Conservation (phyloP, 495 filamentous ascomycete species). For the Acidomyces sp. region DNA sequence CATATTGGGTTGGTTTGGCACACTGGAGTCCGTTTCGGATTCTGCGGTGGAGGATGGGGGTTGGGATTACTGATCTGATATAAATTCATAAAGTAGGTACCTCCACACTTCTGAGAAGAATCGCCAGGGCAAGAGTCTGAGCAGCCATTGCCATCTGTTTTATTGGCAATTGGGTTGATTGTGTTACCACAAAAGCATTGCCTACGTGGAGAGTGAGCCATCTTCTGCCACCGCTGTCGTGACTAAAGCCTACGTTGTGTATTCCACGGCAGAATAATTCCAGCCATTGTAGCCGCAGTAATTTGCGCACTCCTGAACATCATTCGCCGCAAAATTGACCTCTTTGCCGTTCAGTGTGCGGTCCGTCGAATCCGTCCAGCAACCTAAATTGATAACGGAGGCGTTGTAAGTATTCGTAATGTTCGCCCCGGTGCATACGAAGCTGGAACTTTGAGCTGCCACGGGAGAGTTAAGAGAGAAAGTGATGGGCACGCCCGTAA, state of each 20-base stretch:
- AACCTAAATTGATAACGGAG: slow-evolving; percentile 1
- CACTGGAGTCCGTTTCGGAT: slow-evolving; percentile 4
- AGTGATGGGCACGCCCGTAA: no score
- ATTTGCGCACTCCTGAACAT: slow-evolving; percentile 1
- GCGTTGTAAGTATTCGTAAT: slow-evolving; percentile 4
- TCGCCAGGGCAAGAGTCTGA: slow-evolving; percentile 4
- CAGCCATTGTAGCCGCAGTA: slow-evolving; percentile 8
- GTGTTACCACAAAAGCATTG: slow-evolving; percentile 4
- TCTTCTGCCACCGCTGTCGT: no score
- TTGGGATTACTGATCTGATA: slow-evolving; percentile 11
- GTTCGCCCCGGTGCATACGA: slow-evolving; percentile 12
- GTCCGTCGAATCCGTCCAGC: slow-evolving; percentile 1
- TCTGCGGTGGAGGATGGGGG: slow-evolving; percentile 8
- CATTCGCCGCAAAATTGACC: slow-evolving; percentile 8
- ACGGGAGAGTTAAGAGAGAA: no score
- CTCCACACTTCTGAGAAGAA: neutral
- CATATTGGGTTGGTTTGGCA: slow-evolving; percentile 14
- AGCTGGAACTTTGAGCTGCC: slow-evolving; percentile 10
- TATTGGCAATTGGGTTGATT: slow-evolving; percentile 2
- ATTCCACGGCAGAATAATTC: slow-evolving; percentile 3
- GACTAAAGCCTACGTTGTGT: slow-evolving; percentile 1
- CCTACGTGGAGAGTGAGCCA: no score
- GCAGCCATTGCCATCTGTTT: neutral
- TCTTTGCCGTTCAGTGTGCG: slow-evolving; percentile 1
- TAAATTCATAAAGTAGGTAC: slow-evolving; percentile 7